A percentile compares a stretch with the other conserved stretches of the same genome.
Evolutionary conservation across 495 filamentous ascomycete species (phyloP).

Genomic region (Penicillium samsonianum): DNA sequence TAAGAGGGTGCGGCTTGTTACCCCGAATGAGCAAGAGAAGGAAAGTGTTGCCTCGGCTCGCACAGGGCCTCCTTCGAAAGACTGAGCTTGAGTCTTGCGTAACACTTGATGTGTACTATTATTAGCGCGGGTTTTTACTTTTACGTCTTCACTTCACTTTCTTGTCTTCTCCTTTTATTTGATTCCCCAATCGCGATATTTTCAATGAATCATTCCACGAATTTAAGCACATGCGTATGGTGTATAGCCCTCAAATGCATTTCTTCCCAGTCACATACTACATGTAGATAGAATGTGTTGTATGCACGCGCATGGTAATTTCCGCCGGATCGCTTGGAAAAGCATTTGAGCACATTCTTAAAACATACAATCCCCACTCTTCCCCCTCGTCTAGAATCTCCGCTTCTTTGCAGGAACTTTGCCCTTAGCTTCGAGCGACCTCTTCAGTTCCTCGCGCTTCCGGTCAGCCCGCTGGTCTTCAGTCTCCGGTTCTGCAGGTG

Average conservation of each 20-base stretch:
- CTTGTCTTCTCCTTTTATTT: slow-evolving; percentile 4
- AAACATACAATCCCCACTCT: neutral
- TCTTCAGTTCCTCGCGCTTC: slow-evolving; percentile 63
- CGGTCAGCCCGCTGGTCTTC: slow-evolving; percentile 60
- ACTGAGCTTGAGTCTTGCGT: neutral
- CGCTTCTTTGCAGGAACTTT: slow-evolving; percentile 65
- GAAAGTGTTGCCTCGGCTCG: slow-evolving; percentile 28
- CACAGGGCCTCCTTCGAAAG: slow-evolving; percentile 23
- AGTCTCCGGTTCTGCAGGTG: slow-evolving; percentile 27
- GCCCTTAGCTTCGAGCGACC: slow-evolving; percentile 64
- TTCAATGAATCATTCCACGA: slow-evolving; percentile 7
- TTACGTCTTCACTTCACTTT: neutral
- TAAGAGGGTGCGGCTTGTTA: slow-evolving; percentile 49
- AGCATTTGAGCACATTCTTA: neutral
- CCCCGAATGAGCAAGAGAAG: slow-evolving; percentile 44
- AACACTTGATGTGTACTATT: neutral
- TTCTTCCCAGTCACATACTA: neutral
- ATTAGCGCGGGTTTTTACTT: neutral
- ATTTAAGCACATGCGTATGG: neutral
- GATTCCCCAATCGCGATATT: slow-evolving; percentile 15
- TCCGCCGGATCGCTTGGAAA: neutral
- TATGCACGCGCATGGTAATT: neutral
- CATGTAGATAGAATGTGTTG: neutral
- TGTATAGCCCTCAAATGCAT: neutral
- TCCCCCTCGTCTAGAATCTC: slow-evolving; percentile 51